Percentiles rank a stretch among this genome's conserved stretches.
Conservation (phyloP, 495 filamentous ascomycete genomes). For the Tuber melanosporum region DNA sequence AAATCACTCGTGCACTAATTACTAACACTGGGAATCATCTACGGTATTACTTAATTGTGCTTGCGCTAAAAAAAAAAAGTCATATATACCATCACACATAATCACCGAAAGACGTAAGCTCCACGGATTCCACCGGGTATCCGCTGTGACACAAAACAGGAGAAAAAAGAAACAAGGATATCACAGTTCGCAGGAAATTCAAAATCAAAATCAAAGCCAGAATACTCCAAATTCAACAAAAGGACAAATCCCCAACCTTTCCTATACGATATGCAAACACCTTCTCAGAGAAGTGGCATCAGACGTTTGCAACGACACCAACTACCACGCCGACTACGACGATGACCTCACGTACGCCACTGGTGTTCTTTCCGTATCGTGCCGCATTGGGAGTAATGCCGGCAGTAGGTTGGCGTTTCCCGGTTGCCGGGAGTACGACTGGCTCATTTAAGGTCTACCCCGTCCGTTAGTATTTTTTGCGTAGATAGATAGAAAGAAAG, state of each 20-base stretch:
- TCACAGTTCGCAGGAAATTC: not conserved
- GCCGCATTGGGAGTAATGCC: slow-evolving; percentile 8
- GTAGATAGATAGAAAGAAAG: not conserved
- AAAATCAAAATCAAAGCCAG: not conserved
- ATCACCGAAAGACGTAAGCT: not conserved
- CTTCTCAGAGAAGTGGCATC: not conserved
- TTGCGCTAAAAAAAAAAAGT: not conserved
- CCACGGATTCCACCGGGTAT: not conserved
- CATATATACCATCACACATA: not conserved
- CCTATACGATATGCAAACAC: not conserved
- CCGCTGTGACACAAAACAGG: not conserved
- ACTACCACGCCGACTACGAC: slow-evolving; percentile 27
- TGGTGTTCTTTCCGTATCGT: not conserved
- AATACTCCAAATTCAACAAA: not conserved
- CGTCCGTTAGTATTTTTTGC: slow-evolving; percentile 6
- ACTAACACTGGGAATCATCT: not conserved
- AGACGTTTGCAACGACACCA: slow-evolving; percentile 26
- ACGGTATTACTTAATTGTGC: not conserved
- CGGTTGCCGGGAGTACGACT: slow-evolving; percentile 22
- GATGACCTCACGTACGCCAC: slow-evolving; percentile 19
- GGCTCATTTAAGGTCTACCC: slow-evolving; percentile 22
- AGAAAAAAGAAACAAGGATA: not conserved
- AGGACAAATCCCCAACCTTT: not conserved
- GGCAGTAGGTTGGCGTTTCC: slow-evolving; percentile 22
- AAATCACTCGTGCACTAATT: not conserved